phyloP scores from a whole-genome alignment of 352 stramenopile species.

The Pythium myriotylum region DNA sequence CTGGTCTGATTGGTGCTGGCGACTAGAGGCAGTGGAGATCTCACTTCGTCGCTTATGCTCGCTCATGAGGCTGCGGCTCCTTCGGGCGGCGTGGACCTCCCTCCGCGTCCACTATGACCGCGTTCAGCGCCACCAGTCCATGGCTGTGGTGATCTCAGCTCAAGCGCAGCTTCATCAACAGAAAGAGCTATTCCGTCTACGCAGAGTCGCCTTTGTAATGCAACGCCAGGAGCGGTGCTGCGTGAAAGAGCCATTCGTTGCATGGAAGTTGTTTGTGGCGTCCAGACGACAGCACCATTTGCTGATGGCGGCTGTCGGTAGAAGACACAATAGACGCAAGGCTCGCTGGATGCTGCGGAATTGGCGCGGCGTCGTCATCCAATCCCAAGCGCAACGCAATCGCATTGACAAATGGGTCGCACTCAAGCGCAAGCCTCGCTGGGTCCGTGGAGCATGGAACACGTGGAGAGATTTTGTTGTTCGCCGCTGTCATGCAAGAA shows the following conservation, averaged over 20 bases:
- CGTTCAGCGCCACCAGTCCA: constrained; percentile 35
- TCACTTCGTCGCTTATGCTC: background rate
- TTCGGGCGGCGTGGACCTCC: constrained; percentile 20
- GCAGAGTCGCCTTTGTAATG: constrained; percentile 30
- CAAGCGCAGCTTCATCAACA: constrained; percentile 38
- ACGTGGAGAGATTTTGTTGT: background rate
- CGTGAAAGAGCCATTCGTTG: constrained; percentile 20
- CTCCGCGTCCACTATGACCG: constrained; percentile 22
- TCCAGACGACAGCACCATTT: constrained; percentile 10
- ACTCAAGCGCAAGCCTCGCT: background rate
- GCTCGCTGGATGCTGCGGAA: background rate
- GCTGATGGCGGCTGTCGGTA: constrained; percentile 5
- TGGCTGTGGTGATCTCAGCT: constrained; percentile 34
- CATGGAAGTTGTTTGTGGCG: constrained; percentile 28
- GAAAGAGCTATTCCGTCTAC: constrained; percentile 34
- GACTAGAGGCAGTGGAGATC: background rate
- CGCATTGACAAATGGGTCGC: constrained; percentile 9
- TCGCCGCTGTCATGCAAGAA: background rate
- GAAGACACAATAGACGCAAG: constrained; percentile 18
- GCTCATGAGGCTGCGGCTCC: background rate
- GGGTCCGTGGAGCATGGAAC: background rate
- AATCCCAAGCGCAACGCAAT: background rate
- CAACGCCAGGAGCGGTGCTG: constrained; percentile 23
- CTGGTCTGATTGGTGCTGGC: background rate
- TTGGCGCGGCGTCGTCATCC: background rate